Base-by-base conservation (phyloP, 495 filamentous ascomycete species). In the Glonium stellatum region DNA sequence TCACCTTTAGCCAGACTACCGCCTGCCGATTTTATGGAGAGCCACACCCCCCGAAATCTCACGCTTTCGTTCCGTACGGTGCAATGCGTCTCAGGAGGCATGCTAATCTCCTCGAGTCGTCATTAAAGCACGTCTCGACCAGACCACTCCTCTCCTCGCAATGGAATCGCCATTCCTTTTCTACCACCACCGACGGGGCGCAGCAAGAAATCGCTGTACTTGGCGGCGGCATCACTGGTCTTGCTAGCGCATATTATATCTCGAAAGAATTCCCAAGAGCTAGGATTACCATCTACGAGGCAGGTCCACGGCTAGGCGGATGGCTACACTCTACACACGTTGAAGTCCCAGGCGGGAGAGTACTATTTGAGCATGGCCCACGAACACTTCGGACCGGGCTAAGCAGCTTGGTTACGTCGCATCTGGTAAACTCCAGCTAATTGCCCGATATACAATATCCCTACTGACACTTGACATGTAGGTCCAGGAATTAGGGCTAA, bases 181-280 rank as follows among this genome's bases (percentile, higher is more conserved):
- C 44, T 15, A 37, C 59, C 22, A 42, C 62, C 1, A 49, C 63
- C 4, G 25, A 36, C 0, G 23, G 47, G 4, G 37, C 53, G 39
- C 65, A 56, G n/a, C 46, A 64, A 61, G 70, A 82, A 64, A 81
- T 87, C 61, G 91, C 88, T 39, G 79, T 96, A 18, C 72, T 96
- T 13, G 93, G 95, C 37, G 92, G 84, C 56, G 95, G 95, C 53
- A 88, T 99, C 67, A 93, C 92, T 15, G 95, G 95, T 37, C 82
- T 99, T 53, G 82, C 88, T 27, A 79, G 83, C 36, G 92, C 92
- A 19, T 89, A 85, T 74, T 88, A 85, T 69, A 74, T 96, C 15
- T 69, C 82, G 5, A 80, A 80, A 47, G 71, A 80, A 55, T 72
- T 84, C 4, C 80, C 84, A 4, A 77, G 82, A 46, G 75, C 78